phyloP scores from a whole-genome alignment of 2,329 filamentous ascomycete genomes.

The Amphichorda felina region DNA sequence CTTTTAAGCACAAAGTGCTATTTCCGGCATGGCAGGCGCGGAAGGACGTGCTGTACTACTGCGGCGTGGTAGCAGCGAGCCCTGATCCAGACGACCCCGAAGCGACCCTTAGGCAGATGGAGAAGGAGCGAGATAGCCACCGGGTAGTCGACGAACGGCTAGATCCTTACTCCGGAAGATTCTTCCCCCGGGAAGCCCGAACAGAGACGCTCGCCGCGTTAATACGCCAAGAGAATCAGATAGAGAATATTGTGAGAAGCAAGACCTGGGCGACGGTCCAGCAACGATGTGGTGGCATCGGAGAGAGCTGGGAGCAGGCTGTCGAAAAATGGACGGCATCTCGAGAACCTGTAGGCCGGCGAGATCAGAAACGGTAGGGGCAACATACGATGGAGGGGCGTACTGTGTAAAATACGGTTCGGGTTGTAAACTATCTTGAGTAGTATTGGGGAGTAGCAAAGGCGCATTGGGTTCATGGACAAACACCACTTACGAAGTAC shows the following conservation, averaged over 20 bases:
- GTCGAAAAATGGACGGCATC: slow-evolving; percentile 45
- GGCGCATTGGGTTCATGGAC: too few relatives aligned
- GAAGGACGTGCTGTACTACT: slow-evolving; percentile 78
- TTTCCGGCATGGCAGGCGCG: slow-evolving; percentile 84
- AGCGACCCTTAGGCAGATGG: slow-evolving; percentile 53
- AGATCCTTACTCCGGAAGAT: slow-evolving; percentile 82
- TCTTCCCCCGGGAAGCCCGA: slow-evolving; percentile 66
- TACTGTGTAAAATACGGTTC: too few relatives aligned
- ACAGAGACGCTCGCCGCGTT: slow-evolving; percentile 68
- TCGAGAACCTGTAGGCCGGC: background rate
- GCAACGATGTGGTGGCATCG: slow-evolving; percentile 57
- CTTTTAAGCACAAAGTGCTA: slow-evolving; percentile 66
- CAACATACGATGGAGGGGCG: too few relatives aligned
- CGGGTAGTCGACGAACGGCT: slow-evolving; percentile 74
- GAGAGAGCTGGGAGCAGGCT: slow-evolving; percentile 51
- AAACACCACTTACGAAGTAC: too few relatives aligned
- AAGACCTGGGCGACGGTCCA: slow-evolving; percentile 72
- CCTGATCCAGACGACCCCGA: slow-evolving; percentile 84
- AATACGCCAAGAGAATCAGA: slow-evolving; percentile 61
- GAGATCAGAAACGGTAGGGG: too few relatives aligned
- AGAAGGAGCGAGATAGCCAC: slow-evolving; percentile 59
- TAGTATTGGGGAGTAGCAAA: too few relatives aligned
- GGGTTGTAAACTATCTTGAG: too few relatives aligned
- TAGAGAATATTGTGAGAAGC: slow-evolving; percentile 68
- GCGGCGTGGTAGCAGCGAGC: slow-evolving; percentile 73